phyloP scores from a whole-genome alignment of 495 filamentous ascomycete genomes.

The Tuber aestivum region DNA sequence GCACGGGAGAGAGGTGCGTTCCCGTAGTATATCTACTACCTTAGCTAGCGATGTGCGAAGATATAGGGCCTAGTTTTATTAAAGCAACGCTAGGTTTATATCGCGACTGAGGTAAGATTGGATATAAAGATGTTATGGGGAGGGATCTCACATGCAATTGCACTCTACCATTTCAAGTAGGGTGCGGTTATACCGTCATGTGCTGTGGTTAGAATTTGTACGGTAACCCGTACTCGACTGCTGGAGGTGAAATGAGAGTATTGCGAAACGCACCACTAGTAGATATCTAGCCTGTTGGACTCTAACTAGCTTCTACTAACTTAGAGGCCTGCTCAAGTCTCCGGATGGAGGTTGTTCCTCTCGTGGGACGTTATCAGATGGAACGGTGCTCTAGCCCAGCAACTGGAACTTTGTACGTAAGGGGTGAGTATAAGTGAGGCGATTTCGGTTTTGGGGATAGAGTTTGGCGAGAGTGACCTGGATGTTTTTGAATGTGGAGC shows the following conservation, averaged over 20 bases:
- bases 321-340: neutral
- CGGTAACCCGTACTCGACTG: neutral
- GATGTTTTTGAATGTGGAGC: neutral
- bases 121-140: neutral
- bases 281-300: neutral
- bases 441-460: neutral
- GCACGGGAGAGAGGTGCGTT: neutral
- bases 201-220: neutral
- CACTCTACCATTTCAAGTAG: neutral
- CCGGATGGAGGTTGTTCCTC: neutral
- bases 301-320: neutral
- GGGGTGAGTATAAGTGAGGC: neutral
- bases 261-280: neutral
- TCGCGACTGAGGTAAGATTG: neutral
- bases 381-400: neutral
- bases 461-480: neutral
- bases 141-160: neutral
- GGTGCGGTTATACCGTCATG: neutral
- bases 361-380: neutral
- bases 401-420: neutral
- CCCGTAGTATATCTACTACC: neutral
- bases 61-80: neutral
- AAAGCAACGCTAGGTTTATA: neutral
- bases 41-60: neutral
- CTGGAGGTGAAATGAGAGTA: neutral